Evolutionary conservation across 352 stramenopile genomes (phyloP), one percentile per base, ranked within the genome.

Genomic region (Globisporangium acanthophoron): DNA sequence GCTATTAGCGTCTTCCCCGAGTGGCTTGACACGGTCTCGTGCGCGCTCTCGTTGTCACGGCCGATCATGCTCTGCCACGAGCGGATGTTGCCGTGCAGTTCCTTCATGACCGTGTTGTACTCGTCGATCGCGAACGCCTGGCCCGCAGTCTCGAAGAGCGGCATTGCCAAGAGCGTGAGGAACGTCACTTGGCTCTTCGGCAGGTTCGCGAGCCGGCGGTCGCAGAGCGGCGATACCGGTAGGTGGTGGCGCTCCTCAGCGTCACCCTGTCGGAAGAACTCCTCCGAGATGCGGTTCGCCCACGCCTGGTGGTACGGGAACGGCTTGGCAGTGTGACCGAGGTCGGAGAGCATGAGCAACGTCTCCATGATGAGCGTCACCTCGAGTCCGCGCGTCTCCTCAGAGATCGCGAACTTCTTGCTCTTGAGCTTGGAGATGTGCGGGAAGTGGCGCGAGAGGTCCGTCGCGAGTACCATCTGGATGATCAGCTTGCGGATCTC

Each of bases 381-480:
- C 37, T 88, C 74, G 7, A 88, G 60, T 2, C 76, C 76, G 15
- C 69, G 66, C 0, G 58, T 66, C 49, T 87, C 74, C 24, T 79
- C 69, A 9, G 68, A 66, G 31, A 87, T 62, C 0, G 69, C 76
- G 62, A 84, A 88, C 61, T 76, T 76, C 40, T 81, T 83, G 51
- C 72, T 87, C 54, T 86, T 90, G 58, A 94, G 76, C 24, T 85
- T 72, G 12, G 68, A 85, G 49, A 94, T 74, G 44, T 82, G 79
- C 8, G 72, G 68, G 51, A 93, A 88, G 49, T 93, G 85, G 1
- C 76, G 61, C 29, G 85, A 81, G 18, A 93, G 64, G 44, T 94
- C 85, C 0, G 85, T 94, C 15, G 78, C 84, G 1, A 94, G 67
- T 15, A 94, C 71, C 73, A 90, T 84, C 13, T 84, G 73, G 53